Evolutionary conservation across 148 eudicot genomes (phyloP).

Genomic region (Simmondsia chinensis): DNA sequence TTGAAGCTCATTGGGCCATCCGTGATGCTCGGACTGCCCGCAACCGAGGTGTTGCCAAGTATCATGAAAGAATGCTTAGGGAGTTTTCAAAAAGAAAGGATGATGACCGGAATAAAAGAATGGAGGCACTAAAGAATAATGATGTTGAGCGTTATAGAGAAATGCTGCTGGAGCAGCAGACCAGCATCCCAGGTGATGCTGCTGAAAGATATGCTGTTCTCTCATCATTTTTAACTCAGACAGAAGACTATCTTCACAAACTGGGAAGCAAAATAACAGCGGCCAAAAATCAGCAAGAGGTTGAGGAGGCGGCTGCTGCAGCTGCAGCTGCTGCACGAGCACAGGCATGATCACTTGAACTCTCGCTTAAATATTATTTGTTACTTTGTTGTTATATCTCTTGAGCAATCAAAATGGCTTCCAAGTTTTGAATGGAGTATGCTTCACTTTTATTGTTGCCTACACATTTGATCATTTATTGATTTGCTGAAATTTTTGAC

Average conservation of each 20-base stretch:
- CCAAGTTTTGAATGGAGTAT: neutral
- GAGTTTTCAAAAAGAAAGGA: constrained; percentile 96
- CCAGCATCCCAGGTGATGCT: constrained; percentile 89
- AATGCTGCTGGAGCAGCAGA: constrained; percentile 97
- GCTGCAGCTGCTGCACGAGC: constrained; percentile 85
- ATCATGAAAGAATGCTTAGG: constrained; percentile 93
- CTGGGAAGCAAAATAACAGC: constrained; percentile 95
- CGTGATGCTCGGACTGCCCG: constrained; percentile 98
- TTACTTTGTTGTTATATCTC: too few species aligned
- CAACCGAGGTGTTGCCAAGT: constrained; percentile 92
- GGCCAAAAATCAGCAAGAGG: constrained; percentile 93
- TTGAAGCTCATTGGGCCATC: constrained; percentile 93
- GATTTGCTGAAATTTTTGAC: constrained; percentile 3
- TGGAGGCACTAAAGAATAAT: constrained; percentile 98
- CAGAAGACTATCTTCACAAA: constrained; percentile 94
- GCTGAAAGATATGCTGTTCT: constrained; percentile 91
- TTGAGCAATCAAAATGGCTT: neutral
- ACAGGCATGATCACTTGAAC: constrained; percentile 46
- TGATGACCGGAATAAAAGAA: constrained; percentile 75
- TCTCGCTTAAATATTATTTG: too few species aligned
- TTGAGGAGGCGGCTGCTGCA: constrained; percentile 86
- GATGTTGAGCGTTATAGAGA: constrained; percentile 96
- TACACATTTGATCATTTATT: neutral
- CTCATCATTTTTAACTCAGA: constrained; percentile 87
- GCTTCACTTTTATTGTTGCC: neutral